Percentiles rank a stretch among this genome's conserved stretches.
These are phyloP conservation scores for Sporothrix sp. DNA, from an alignment of 2,329 filamentous ascomycete genomes.

Conservation along the genomic window DNA sequence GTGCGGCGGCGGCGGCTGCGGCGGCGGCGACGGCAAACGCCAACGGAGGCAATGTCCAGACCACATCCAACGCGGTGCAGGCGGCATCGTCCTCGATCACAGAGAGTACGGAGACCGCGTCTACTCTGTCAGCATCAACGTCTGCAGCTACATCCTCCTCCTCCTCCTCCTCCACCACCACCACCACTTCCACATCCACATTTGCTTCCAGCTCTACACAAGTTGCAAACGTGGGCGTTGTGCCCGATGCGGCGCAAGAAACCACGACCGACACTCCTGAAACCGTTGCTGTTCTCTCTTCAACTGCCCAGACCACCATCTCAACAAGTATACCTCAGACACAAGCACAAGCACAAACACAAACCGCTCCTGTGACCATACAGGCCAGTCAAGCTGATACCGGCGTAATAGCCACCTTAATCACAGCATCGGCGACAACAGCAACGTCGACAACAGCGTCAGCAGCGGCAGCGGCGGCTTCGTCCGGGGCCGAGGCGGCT, in stretches of 20 bases:
- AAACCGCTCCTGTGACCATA: constrained; percentile 14
- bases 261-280: constrained; percentile 9
- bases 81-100: constrained; percentile 3
- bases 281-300: too few species aligned
- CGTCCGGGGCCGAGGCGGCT: neutral
- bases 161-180: constrained; percentile 14
- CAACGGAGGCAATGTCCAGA: constrained; percentile 11
- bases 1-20: constrained; percentile 9
- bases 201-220: neutral
- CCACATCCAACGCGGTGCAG: neutral
- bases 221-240: constrained; percentile 10
- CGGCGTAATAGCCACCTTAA: constrained; percentile 21
- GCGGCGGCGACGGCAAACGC: constrained; percentile 15
- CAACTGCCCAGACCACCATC: neutral
- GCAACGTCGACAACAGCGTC: neutral
- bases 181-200: constrained; percentile 4
- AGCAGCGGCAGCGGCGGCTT: neutral
- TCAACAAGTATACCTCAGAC: neutral
- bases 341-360: constrained; percentile 13
- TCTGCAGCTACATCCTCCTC: constrained; percentile 16
- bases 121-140: constrained; percentile 15
- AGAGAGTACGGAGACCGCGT: constrained; percentile 30
- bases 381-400: constrained; percentile 30
- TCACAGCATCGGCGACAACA: constrained; percentile 14
- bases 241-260: constrained; percentile 7